These are phyloP conservation scores for Hibiscus trionum DNA, from an alignment of 345 rosid species.

Conservation along the genomic window DNA sequence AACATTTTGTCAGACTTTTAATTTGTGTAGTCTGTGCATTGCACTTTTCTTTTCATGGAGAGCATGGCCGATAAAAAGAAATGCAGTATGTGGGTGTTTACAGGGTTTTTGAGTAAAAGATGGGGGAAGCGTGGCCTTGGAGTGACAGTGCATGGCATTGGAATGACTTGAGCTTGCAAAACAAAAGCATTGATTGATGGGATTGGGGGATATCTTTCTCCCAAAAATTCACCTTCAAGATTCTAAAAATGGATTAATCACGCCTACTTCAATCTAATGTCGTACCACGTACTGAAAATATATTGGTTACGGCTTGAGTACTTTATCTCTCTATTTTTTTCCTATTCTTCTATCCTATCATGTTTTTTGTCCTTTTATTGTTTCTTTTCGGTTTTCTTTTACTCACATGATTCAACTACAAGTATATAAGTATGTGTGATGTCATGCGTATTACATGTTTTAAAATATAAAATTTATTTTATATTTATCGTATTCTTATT, in stretches of 20 bases:
- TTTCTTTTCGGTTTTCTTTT: too few species aligned
- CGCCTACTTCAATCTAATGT: too few species aligned
- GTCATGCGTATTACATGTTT: too few species aligned
- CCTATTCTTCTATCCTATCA: too few species aligned
- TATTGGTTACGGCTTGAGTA: too few species aligned
- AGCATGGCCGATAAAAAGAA: not conserved
- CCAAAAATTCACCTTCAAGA: conserved; percentile 34
- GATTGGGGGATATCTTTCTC: conserved; percentile 25
- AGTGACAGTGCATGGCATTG: conserved; percentile 32
- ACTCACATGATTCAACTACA: too few species aligned
- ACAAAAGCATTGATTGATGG: conserved; percentile 16
- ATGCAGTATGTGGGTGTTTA: not conserved
- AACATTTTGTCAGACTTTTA: not conserved
- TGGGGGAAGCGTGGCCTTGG: conserved; percentile 16
- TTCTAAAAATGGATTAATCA: not conserved
- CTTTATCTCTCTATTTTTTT: too few species aligned
- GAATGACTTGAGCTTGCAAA: conserved; percentile 18
- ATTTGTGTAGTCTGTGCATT: not conserved
- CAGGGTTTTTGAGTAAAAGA: not conserved
- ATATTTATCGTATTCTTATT: too few species aligned
- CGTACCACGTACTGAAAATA: too few species aligned
- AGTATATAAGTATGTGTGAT: too few species aligned
- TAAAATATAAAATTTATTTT: too few species aligned
- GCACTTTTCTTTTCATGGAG: not conserved
- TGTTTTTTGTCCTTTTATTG: too few species aligned